Base-by-base conservation (phyloP, 2,329 filamentous ascomycete species). In the Thelonectria rubi region DNA sequence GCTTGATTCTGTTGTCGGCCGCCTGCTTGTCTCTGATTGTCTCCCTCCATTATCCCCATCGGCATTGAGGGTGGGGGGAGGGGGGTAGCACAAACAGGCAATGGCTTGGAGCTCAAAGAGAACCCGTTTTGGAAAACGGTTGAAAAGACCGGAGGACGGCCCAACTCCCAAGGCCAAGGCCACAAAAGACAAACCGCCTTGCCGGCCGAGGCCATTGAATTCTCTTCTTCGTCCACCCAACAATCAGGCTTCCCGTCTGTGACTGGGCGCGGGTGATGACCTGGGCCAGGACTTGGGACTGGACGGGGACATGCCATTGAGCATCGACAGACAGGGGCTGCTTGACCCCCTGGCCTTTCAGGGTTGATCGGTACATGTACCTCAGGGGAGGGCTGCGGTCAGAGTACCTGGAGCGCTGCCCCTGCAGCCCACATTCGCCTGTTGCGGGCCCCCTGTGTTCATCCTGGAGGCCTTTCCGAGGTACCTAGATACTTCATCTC, bases 291-390 rank as follows among this genome's bases (percentile, higher is more conserved):
- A 54, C 9, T 34, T 3, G 43, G 18, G 15, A 24, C 20, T 46
- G 20, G 42, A 46, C 42, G 26, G 17, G 60, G 56, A 63, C 60
- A 55, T 55, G 56, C 50, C 51, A 60, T 52, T 47, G 30, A 52
- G 43, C 20, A 51, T 55, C 32, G 46, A 51, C 49, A 24, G 15
- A 52, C 55, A 63, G 50, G 51, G 40, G 53, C 53, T 46, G 37
- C 37, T 50, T 46, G 24, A 26, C 26, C n/a, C 54, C 52, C 48
- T 39, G 54, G 57, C 26, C 48, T 11, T 10, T 21, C 5, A 12
- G 11, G 14, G 17, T 57, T 43, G 58, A 62, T 62, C 54, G 52
- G 43, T 60, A 60, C 61, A 24, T 24, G 24, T 24, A 24, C 24
- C 24, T 24, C 4, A 4, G 24, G 4, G 7, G 4, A 51, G 34